Base-by-base conservation (phyloP, 169 alveolate genomes). In the Theileria annulata region DNA sequence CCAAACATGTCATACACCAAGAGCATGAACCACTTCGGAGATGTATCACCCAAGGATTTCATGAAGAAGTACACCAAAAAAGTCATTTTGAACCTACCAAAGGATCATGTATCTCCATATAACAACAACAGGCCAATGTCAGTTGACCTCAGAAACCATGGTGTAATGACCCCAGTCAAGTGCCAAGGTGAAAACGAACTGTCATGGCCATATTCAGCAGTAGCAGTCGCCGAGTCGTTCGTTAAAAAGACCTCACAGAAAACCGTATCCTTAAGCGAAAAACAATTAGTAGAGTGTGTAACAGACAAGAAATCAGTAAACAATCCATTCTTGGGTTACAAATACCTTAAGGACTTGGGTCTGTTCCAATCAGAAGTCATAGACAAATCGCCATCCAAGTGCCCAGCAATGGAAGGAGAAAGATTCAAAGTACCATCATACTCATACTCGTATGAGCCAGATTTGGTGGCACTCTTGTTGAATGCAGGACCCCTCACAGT, bases 191-290 rank as follows among this genome's bases (percentile, higher is more conserved):
- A 47, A 27, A 91, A 95, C 66, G 96, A 95, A 30, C 83, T 94
- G 25, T 93, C 96, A 63, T 94, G 96, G 96, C 93, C 97, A 17
- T 95, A 93, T 80, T 88, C 96, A 17, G 64, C 96, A 12, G 80
- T 91, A 3, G 95, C 95, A 1, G 75, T 71, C 27, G 62, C 93
- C 2, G 96, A 92, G 85, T 86, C 95, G 25, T 91, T 77, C 49
- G 91, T 88, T 74, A 80, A 75, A 62, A 51, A 72, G 78, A 15
- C 87, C 63, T 73, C 74, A 48, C 62, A 77, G 49, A 70, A 21
- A 28, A 42, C 35, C 23, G 75, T 88, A 17, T 30, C 75, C 17
- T 75, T 94, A 37, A 94, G 98, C 67, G 97, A 85, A 78, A 95
- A 96, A 72, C 90, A 95, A 82, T 74, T 96, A 23, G 92, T 95